Evolutionary conservation across 352 stramenopile genomes (phyloP), one percentile per base, ranked within the genome.

Genomic region (Phytophthora sp.): DNA sequence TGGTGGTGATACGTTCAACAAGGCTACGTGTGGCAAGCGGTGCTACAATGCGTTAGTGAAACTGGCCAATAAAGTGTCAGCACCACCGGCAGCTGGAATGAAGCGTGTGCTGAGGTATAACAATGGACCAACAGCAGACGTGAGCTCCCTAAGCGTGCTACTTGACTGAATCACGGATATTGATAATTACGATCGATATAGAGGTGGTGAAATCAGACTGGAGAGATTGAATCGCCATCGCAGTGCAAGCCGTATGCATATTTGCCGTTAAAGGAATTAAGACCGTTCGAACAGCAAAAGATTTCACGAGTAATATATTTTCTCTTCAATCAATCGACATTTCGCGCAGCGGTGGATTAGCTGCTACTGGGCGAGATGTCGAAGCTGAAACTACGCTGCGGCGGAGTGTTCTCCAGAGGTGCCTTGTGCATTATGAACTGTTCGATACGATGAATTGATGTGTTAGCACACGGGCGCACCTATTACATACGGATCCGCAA

Each of bases 101-200:
- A 57, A 57, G 20, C 57, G 57, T 3, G 57, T 65, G 13, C 7
- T 33, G 1, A 58, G 57, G 57, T 36, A 65, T 23, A 65, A 65
- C 26, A 46, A 65, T 41, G 57, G 36, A 1, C 36, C 46, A 20
- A 39, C 46, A 8, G 16, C 13, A 26, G 36, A 57, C 35, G 27
- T 65, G 0, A 65, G 38, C 36, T 65, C 57, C 3, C 13, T 65
- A 6, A 51, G 45, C 7, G 47, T 65, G 18, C 13, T 58, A 2
- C 52, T 65, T 9, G 57, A 58, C 23, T 65, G 57, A 46, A 21
- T 57, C 2, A 53, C 57, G 2, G 31, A 31, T 47, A 27, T n/a
- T 0, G 30, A 58, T 39, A 66, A 66, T 15, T 66, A 59, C 20
- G n/a, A 46, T 23, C 36, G 47, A 4, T 66, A 59, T 12, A 13